These are phyloP conservation scores for Helotiales sp. DNA, from an alignment of 2,329 filamentous ascomycete species.

Conservation along the genomic window DNA sequence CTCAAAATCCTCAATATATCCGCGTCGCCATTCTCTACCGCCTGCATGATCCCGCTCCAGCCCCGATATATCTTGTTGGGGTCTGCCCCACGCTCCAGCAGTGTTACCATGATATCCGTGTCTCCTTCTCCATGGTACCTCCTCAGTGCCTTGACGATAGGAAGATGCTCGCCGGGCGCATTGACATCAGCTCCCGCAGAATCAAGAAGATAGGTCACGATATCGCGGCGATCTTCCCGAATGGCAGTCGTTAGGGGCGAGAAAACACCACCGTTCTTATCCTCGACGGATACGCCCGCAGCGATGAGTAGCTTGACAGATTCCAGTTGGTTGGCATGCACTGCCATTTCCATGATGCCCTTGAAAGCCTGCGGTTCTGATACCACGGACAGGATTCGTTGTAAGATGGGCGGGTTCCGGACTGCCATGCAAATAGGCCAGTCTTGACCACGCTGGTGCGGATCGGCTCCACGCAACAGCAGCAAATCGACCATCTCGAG, in stretches of 20 bases:
- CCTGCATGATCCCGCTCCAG: constrained; percentile 66
- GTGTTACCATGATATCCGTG: constrained; percentile 60
- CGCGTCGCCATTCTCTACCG: constrained; percentile 62
- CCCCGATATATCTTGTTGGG: constrained; percentile 68
- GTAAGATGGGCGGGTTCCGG: constrained; percentile 57
- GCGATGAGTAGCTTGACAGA: constrained; percentile 58
- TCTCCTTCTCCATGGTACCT: constrained; percentile 52
- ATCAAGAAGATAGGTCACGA: constrained; percentile 61
- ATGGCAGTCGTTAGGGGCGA: constrained; percentile 66
- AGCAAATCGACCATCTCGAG: constrained; percentile 60
- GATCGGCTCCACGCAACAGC: constrained; percentile 58
- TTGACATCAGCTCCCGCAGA: constrained; percentile 65
- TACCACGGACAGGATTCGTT: constrained; percentile 56
- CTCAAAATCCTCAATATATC: constrained; percentile 53
- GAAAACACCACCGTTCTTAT: constrained; percentile 73
- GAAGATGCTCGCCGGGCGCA: constrained; percentile 68
- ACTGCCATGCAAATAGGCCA: constrained; percentile 74
- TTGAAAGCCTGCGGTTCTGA: constrained; percentile 61
- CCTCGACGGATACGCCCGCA: constrained; percentile 59
- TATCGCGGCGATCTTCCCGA: constrained; percentile 60
- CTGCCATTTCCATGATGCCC: constrained; percentile 67
- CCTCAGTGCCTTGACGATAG: constrained; percentile 68
- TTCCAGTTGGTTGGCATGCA: constrained; percentile 65
- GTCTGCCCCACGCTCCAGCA: constrained; percentile 64
- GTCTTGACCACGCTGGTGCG: constrained; percentile 63